phyloP scores from a whole-genome alignment of 306 rosid species.

The Psophocarpus tetragonolobus region DNA sequence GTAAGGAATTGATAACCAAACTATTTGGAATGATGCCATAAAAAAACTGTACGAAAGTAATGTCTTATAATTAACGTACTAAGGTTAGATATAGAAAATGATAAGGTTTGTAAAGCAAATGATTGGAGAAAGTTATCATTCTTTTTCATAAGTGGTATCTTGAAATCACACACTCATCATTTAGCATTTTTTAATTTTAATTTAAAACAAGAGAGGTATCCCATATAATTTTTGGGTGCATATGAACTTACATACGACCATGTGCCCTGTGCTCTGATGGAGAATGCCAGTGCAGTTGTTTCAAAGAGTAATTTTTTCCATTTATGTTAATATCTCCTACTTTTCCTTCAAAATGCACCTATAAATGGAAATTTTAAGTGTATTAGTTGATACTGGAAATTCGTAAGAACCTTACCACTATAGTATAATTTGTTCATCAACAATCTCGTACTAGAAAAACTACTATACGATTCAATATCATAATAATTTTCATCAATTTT shows the following conservation, averaged over 20 bases:
- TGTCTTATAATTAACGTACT: neutral
- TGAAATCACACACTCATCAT: neutral
- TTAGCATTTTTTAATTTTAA: neutral
- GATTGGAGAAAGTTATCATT: neutral
- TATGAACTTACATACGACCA: constrained; percentile 55
- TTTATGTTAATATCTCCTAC: constrained; percentile 53
- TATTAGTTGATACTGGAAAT: neutral
- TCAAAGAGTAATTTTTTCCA: constrained; percentile 61
- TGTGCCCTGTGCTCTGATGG: constrained; percentile 79
- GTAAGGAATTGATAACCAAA: neutral
- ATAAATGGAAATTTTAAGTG: neutral
- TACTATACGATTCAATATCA: neutral
- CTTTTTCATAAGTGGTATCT: neutral
- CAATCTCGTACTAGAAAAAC: neutral
- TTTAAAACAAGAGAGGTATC: neutral
- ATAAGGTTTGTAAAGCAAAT: neutral
- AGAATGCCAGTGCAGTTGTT: constrained; percentile 85
- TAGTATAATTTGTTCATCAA: neutral
- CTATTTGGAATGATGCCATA: neutral
- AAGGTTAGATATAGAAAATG: neutral
- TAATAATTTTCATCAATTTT: neutral
- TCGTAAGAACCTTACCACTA: neutral
- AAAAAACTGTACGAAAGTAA: neutral
- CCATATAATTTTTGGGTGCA: too few relatives aligned
- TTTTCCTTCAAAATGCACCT: constrained; percentile 60